Evolutionary conservation across 805 yeast genomes (phyloP), one percentile per base, ranked within the genome.

Genomic region (Kluyveromyces wickerhamii): DNA sequence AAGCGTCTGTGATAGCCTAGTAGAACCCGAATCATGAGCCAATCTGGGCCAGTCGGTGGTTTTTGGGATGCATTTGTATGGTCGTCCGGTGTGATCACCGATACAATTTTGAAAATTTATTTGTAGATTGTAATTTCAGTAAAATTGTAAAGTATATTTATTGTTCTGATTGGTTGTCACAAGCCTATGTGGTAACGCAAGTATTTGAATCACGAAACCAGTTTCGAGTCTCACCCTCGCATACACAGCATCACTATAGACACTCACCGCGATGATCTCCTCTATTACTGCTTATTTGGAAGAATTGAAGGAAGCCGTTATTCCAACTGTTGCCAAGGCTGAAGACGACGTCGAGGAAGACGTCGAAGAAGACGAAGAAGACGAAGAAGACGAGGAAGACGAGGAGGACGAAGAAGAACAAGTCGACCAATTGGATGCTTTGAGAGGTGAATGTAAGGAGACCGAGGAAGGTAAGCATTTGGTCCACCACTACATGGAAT

Each of bases 401-500:
- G 85, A 73, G 2, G 86, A 73, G 25, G 72, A 75, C 18, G 85
- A 81, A 40, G 89, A 78, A 39, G 86, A 71, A 53, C 70, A 62
- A 25, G 73, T 59, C 30, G 92, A 82, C 58, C 82, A 70, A 55
- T 64, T 74, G 39, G 92, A 81, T 29, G 67, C 63, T 21, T 60
- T 80, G 45, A 73, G 68, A 54, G 79, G 64, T 47, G 86, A 80
- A 57, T 86, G 95, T 63, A 63, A 74, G 34, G 69, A 75, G 44
- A 70, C 81, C 33, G 70, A 68, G 38, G 73, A 74, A 34, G 82
- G 94, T 65, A 69, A 77, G 50, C 77, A 77, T 46, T 72, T 72
- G 60, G 74, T 75, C 52, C 96, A 88, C 66, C 96, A 88, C 66
- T 87, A 80, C 66, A 78, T 82, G 44, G 96, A 88, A 66, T 89